Evolutionary conservation across 371 early-diverging fungal genomes (phyloP), one percentile per base, ranked within the genome.

Genomic region (Mucor velutinosus): DNA sequence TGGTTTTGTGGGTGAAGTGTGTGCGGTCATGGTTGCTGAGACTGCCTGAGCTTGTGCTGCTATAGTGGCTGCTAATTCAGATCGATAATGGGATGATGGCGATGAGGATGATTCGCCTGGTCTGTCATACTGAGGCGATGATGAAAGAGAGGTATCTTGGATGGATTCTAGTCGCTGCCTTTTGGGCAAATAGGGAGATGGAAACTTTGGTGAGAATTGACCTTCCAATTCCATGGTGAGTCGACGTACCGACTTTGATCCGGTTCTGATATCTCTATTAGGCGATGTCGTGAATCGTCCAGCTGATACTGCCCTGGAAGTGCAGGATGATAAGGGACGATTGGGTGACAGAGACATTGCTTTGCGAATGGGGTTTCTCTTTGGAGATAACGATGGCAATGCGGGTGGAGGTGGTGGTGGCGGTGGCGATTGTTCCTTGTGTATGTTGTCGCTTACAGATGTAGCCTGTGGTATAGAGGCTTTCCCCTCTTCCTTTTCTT

Each of bases 201-300:
- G 58, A 6, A 58, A 32, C 27, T 60, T 19, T 2, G 58, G 66
- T 23, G 64, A 43, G 30, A 69, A 41, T 25, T 27, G 30, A 25
- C 53, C 29, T 35, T 64, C 69, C 4, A 69, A 15, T 25, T 69
- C 64, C 11, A 41, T 45, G 8, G 69, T 53, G 17, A 69, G 39
- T 25, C 69, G 47, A 7, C 56, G 49, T 3, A 69, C 69, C 1
- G 69, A 64, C 55, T 63, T 69, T 8, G 60, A 60, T 12, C 69
- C 64, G 4, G 59, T 64, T 12, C 43, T 30, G 10, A 69, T 35
- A 15, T 62, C 57, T 3, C 15, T 39, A 23, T n/a, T 55, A 23
- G 51, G 37, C 4, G 53, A 53, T 12, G 53, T 27, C 0, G 53
- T 53, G 15, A 53, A 53, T 15, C 27, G 53, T 14, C 53, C 53